These are phyloP conservation scores for Globisporangium cystogenes DNA, from an alignment of 352 stramenopile genomes.

Conservation along the genomic window DNA sequence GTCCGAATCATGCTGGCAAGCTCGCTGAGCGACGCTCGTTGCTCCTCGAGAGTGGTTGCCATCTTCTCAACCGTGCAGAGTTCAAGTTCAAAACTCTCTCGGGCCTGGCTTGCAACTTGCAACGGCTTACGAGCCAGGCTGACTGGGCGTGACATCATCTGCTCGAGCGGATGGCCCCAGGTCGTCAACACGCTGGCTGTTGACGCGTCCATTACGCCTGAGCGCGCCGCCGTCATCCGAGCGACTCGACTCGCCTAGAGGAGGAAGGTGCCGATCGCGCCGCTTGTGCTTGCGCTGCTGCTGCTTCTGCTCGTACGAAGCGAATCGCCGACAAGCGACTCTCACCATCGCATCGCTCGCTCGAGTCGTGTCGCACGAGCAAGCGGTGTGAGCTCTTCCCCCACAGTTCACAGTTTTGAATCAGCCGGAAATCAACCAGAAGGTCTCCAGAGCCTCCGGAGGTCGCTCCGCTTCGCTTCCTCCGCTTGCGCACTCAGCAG, in stretches of 20 bases:
- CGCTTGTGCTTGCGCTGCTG: neutral
- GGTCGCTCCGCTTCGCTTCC: too few species aligned
- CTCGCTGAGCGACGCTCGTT: too few species aligned
- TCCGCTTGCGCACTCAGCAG: neutral
- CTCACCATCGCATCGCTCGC: neutral
- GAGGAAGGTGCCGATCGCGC: too few species aligned
- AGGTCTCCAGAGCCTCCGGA: too few species aligned
- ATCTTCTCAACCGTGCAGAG: too few species aligned
- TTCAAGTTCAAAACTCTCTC: too few species aligned
- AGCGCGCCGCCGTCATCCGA: neutral
- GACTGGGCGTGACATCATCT: neutral
- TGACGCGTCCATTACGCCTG: neutral
- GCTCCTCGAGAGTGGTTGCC: too few species aligned
- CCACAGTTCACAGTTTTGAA: neutral
- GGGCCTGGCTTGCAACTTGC: too few species aligned
- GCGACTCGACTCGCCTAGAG: neutral
- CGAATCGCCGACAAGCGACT: too few species aligned
- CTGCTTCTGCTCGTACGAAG: too few species aligned
- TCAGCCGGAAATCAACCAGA: neutral
- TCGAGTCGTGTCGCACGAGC: neutral
- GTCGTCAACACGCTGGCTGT: neutral
- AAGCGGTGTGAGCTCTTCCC: neutral
- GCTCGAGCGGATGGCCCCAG: neutral
- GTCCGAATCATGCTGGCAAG: too few species aligned
- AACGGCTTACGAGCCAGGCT: neutral